Percentiles rank a stretch among this genome's conserved stretches.
Conservation (phyloP, 2,329 filamentous ascomycete genomes). For the Pseudogymnoascus sp. region DNA sequence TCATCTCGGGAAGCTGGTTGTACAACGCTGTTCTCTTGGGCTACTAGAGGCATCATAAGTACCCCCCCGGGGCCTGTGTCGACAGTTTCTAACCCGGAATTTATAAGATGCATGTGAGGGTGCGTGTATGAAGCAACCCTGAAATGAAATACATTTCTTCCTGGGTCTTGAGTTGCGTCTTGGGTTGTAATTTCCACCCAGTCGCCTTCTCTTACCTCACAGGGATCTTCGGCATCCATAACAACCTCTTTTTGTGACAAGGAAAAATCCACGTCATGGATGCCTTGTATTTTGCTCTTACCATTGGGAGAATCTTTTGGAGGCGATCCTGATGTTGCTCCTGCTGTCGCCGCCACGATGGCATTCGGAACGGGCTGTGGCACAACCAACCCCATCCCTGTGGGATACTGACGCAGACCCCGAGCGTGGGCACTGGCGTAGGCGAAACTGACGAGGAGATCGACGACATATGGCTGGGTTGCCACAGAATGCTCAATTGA, state of each 20-base stretch:
- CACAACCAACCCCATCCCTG: constrained; percentile 28
- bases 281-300: neutral
- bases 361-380: constrained; percentile 16
- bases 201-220: neutral
- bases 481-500: constrained; percentile 78
- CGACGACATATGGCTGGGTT: constrained; percentile 71
- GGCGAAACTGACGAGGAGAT: constrained; percentile 75
- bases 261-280: neutral
- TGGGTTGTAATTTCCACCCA: neutral
- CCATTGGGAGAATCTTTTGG: neutral
- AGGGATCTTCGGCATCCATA: neutral
- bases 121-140: neutral
- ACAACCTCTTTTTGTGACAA: neutral
- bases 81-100: neutral
- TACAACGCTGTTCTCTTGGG: neutral
- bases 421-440: constrained; percentile 40
- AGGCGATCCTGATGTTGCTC: neutral
- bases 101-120: neutral
- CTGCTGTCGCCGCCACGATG: neutral
- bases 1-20: neutral
- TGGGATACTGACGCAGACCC: constrained; percentile 27
- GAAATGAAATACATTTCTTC: neutral
- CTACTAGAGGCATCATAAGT: neutral
- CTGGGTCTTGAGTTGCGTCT: neutral
- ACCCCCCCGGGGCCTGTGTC: neutral